These are phyloP conservation scores for Penicillium macrosclerotiorum DNA, from an alignment of 495 filamentous ascomycete genomes.

Conservation along the genomic window DNA sequence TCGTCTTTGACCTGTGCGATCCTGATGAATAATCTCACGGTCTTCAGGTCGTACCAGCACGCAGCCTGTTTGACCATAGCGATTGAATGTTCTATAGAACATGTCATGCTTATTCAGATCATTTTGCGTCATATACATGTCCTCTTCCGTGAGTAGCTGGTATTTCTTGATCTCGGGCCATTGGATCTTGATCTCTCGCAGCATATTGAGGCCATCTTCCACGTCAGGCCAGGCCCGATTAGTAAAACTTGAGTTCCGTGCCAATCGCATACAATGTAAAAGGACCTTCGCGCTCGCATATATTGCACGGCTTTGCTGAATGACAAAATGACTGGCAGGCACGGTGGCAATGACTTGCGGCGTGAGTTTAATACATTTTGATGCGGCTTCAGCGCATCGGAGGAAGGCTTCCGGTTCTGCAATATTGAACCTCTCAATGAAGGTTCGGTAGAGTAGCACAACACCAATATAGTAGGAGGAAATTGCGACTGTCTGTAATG, in stretches of 20 bases:
- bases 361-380: conserved; percentile 12
- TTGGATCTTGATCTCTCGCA: conserved; percentile 10
- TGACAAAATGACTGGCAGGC: conserved; percentile 11
- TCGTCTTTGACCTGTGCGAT: no score
- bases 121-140: conserved; percentile 6
- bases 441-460: conserved; percentile 11
- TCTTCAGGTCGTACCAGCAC: no score
- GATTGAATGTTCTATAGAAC: conserved; percentile 1
- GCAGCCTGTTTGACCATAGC: conserved; percentile 2
- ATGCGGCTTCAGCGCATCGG: conserved; percentile 12
- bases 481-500: conserved; percentile 9
- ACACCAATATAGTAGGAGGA: conserved; percentile 12
- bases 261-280: conserved; percentile 13
- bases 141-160: conserved; percentile 6
- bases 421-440: conserved; percentile 6
- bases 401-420: conserved; percentile 7
- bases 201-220: conserved; percentile 9
- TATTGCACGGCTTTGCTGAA: conserved; percentile 12
- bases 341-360: conserved; percentile 11
- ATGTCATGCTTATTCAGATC: conserved; percentile 4
- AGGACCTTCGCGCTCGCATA: conserved; percentile 8
- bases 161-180: conserved; percentile 18
- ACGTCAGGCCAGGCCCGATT: conserved; percentile 12
- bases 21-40: no score
- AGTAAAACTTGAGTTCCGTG: conserved; percentile 7